Evolutionary conservation across 306 rosid species (phyloP), one percentile per base, ranked within the genome.

Genomic region (Quercus robur): DNA sequence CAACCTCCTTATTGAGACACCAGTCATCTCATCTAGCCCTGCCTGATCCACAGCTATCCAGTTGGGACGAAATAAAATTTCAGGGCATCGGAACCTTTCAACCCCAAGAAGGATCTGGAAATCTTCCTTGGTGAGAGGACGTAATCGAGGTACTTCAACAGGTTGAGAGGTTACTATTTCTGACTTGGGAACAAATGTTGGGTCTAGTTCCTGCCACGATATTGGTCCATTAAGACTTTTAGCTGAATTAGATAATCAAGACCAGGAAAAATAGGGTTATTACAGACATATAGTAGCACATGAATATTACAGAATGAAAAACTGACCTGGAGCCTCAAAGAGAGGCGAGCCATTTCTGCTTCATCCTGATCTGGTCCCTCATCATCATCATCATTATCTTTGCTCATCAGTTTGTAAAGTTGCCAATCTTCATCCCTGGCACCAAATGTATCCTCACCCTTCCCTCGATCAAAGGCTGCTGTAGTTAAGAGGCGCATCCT

Each of bases 401-500:
- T 88, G 87, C 95, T 91, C 95, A 88, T 91, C 49, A 91, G 82
- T 76, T 93, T 95, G 90, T 95, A 95, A 9, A 91, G 97, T 81
- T 91, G 97, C 99, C 99, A 95, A 83, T 95, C 99, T 84, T 93
- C 99, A 38, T 95, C 99, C 83, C 78, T 91, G 41, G 94, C 97
- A 41, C 99, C 95, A 63, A 91, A 91, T 44, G 93, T 91, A 71
- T 91, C 95, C 89, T 95, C 99, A 9, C 98, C 98, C 85, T 95
- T 95, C 12, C 99, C 98, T 2, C 97, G 96, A 86, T 93, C 98
- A 68, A 90, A 95, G 81, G 98, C 98, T 46, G 98, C 99, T 49
- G 99, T 95, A 25, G 99, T 93, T 89, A 95, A 81, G 70, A 95
- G 97, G 72, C 98, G 99, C 99, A 95, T 95, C 78, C 99, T 90